Evolutionary conservation across 805 yeast genomes (phyloP), one percentile per base, ranked within the genome.

Genomic region (Maudiozyma serrabonitensis): DNA sequence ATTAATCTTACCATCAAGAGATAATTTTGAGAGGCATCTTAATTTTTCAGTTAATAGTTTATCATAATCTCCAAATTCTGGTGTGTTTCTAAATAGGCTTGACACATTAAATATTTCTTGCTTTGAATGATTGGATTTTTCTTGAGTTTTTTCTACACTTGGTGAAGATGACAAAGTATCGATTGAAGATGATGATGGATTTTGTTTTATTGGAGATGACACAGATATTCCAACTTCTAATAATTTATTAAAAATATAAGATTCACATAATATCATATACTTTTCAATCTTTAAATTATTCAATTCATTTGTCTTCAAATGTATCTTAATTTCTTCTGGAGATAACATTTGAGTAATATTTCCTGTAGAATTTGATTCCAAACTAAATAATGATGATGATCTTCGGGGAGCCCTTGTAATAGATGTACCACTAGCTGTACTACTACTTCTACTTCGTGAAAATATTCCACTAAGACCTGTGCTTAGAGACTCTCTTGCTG

Each of bases 381-480:
- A 49, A 46, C 68, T 62, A 31, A 62, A 55, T 9, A 62, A 38
- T 3, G 68, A 64, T 1, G 66, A 62, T 2, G 68, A 63, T 41
- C 69, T 53, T 47, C 67, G 58, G 16, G 50, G 55, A 18, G 64
- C 52, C 41, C 57, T 54, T 21, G 48, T 47, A 8, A 19, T 32
- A 8, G 61, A 52, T n/a, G 57, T 53, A 1, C 53, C 57, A 46
- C 50, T 50, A 2, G 39, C 40, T 3, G 45, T 43, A 43, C 64
- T 60, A 41, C 61, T 57, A 53, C 69, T 64, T 43, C 69, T 58
- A 46, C 67, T 63, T 19, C 68, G 53, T 11, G 63, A 62, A 56
- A 66, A 66, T 7, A 66, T 62, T 2, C 69, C 68, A 48, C 69
- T 64, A 39, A 66, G 49, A 1, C 69, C 69, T 41, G 66, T 62